Evolutionary conservation across 148 eudicot species (phyloP), one percentile per base, ranked within the genome.

Genomic region (Talinum fruticosum): DNA sequence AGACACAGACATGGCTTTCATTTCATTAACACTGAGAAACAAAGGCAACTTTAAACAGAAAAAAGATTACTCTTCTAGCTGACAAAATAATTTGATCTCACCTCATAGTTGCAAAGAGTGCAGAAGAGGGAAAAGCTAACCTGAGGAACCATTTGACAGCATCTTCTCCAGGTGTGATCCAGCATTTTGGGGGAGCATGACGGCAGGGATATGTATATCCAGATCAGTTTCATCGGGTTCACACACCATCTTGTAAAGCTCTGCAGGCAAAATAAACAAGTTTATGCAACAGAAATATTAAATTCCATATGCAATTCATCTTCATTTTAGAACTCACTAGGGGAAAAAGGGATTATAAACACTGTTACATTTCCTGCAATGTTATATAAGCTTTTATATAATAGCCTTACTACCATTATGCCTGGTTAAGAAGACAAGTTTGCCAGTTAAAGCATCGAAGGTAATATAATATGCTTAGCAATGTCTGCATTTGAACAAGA

Each of bases 231-330:
- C 97, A 82, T 89, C 87, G 51, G 91, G 88, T 8, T 92, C 97
- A 80, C 97, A 92, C 72, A 90, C 93, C 95, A 92, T 92, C 87
- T 92, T 90, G 84, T 90, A 92, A 79, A 92, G 95, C 77, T 89
- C 97, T 92, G 84, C 77, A 82, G 30, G 24, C 29, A 72, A 67
- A 76, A 41, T 45, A 71, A 80, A 72, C 14, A 75, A 57, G 3
- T 47, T 71, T 19, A 24, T 21, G 1, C n/a, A 51, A 54, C 23
- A 15, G 2, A 23, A 23, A 23, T 19, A 26, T 18, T 38, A 33
- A 21, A 12, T 45, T 38, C 54, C 29, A 30, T 47, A 29, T 44
- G 44, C 44, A 36, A 21, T 36, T 36, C 36, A 16, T 57, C 10
- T 21, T 3, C 26, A 57, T 57, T 23, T 57, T 24, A 7, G 29